Conservation (phyloP, 2,329 filamentous ascomycete genomes). For the Microcyclospora tardicrescens region DNA sequence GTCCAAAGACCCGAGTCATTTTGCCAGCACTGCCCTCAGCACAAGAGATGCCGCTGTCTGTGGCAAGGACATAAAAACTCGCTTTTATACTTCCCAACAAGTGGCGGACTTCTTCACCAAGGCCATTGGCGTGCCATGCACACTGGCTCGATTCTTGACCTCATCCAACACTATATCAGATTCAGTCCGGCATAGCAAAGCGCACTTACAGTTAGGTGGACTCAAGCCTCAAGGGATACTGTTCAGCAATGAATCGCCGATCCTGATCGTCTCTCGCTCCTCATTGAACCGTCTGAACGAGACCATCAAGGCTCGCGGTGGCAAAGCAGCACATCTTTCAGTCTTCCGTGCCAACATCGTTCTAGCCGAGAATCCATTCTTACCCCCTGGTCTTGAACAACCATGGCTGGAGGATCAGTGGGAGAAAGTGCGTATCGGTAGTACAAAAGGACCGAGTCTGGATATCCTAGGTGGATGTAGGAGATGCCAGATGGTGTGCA, state of each 20-base stretch:
- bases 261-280: conserved; percentile 67
- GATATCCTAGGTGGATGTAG: conserved; percentile 71
- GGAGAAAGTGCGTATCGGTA: conserved; percentile 53
- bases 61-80: conserved; percentile 61
- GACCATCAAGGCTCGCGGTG: conserved; percentile 50
- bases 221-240: conserved; percentile 47
- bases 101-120: conserved; percentile 68
- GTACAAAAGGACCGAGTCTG: conserved; percentile 38
- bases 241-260: conserved; percentile 86
- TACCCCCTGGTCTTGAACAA: conserved; percentile 32
- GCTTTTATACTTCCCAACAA: conserved; percentile 51
- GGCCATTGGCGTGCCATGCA: conserved; percentile 64
- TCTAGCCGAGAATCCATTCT: conserved; percentile 41
- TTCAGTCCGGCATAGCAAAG: conserved; percentile 57
- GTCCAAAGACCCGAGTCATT: conserved; percentile 51
- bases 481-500: conserved; percentile 90
- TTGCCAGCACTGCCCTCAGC: conserved; percentile 26
- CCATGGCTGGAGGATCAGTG: conserved; percentile 75
- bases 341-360: conserved; percentile 87
- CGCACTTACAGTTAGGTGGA: conserved; percentile 41
- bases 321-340: conserved; percentile 53
- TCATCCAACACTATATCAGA: conserved; percentile 40
- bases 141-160: conserved; percentile 70
- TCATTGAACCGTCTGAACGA: conserved; percentile 70
- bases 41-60: conserved; percentile 56